Evolutionary conservation across 2,329 filamentous ascomycete species (phyloP).

Genomic region (Cytospora piceicola): DNA sequence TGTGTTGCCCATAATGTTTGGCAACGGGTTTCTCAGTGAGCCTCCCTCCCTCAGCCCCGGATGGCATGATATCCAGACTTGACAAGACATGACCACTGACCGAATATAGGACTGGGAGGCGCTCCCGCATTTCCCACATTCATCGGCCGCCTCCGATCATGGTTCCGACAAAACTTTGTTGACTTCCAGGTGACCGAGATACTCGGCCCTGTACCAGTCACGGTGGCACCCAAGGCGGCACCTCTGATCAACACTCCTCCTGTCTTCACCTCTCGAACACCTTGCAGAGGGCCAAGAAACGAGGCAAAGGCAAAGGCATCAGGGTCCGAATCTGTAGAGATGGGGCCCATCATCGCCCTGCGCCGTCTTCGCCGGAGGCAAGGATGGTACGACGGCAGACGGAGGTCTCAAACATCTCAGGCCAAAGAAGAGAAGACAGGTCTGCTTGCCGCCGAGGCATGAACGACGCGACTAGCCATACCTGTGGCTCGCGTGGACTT

Average conservation of each 20-base stretch:
- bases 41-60: neutral
- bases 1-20: conserved; percentile 13
- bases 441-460: conserved; percentile 5
- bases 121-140: conserved; percentile 14
- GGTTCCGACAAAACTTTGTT: conserved; percentile 13
- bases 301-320: neutral
- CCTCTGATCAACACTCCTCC: conserved; percentile 16
- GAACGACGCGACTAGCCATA: neutral
- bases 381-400: conserved; percentile 15
- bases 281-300: conserved; percentile 4
- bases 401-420: conserved; percentile 6
- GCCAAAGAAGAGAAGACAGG: conserved; percentile 9
- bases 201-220: conserved; percentile 12
- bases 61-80: neutral
- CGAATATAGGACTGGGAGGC: neutral
- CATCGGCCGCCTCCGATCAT: conserved; percentile 13
- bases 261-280: conserved; percentile 9
- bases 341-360: conserved; percentile 12
- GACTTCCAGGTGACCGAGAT: conserved; percentile 21
- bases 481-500: no score
- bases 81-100: neutral
- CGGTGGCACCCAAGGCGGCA: conserved; percentile 5
- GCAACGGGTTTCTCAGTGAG: conserved; percentile 20
- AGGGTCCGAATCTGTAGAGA: conserved; percentile 3
- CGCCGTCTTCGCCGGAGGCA: conserved; percentile 18